These are phyloP conservation scores for Gamsiella multidivaricata DNA, from an alignment of 192 early-diverging fungal species.

Conservation along the genomic window DNA sequence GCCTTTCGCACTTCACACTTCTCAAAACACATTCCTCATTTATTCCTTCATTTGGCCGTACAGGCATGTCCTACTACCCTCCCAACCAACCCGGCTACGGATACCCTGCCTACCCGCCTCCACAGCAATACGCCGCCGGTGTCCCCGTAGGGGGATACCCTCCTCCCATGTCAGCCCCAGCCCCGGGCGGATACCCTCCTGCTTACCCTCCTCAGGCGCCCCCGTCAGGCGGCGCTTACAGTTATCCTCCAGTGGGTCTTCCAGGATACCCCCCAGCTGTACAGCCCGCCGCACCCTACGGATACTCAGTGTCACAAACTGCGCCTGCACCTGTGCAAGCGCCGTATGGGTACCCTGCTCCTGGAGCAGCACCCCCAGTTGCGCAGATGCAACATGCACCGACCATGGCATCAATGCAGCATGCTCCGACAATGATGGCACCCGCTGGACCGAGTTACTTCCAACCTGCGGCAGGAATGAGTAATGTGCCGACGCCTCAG, in stretches of 20 bases:
- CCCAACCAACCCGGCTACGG: conserved; percentile 29
- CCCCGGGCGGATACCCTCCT: conserved; percentile 23
- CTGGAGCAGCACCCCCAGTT: neutral
- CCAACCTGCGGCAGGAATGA: neutral
- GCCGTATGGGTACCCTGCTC: conserved; percentile 23
- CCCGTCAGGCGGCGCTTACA: neutral
- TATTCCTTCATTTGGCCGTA: too few species aligned
- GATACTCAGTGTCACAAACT: conserved; percentile 1
- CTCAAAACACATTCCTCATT: neutral
- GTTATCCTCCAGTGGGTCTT: conserved; percentile 6
- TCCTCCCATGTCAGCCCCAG: neutral
- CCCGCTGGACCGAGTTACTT: conserved; percentile 13
- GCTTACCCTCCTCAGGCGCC: conserved; percentile 19
- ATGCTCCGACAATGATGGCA: conserved; percentile 19
- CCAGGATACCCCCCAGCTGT: conserved; percentile 24
- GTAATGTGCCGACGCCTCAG: conserved; percentile 40
- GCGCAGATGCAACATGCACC: conserved; percentile 16
- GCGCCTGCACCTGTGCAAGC: neutral
- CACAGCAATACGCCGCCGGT: conserved; percentile 41
- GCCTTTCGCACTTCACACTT: neutral
- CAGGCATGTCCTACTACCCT: conserved; percentile 50
- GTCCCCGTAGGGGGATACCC: conserved; percentile 19
- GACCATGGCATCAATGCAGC: neutral
- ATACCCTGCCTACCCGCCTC: conserved; percentile 35
- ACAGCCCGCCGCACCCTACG: neutral